Percentiles rank a stretch among this genome's conserved stretches.
Conservation (phyloP, 257 asterid species). For the Vinca minor region DNA sequence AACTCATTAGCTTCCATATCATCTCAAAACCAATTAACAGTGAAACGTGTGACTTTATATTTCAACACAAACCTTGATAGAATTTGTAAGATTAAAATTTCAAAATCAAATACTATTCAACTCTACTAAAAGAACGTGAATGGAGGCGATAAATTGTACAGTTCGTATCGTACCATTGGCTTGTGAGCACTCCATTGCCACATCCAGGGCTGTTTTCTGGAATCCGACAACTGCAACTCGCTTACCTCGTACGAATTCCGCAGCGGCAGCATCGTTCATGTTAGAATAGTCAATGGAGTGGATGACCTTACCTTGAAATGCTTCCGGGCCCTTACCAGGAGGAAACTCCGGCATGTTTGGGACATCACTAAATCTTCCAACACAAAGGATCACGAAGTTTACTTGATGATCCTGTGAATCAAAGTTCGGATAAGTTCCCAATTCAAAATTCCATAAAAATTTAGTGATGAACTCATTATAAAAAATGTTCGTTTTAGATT, state of each 20-base stretch:
- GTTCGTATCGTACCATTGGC: slow-evolving; percentile 32
- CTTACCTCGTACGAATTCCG: slow-evolving; percentile 26
- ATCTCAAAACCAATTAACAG: no score
- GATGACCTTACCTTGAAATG: slow-evolving; percentile 31
- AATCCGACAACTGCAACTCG: slow-evolving; percentile 34
- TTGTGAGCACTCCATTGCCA: slow-evolving; percentile 36
- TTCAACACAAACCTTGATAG: no score
- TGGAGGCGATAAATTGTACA: no score
- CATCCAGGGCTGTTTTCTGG: slow-evolving; percentile 47
- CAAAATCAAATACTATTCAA: no score
- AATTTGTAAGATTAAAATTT: no score
- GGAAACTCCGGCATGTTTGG: slow-evolving; percentile 43
- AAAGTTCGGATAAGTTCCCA: no score
- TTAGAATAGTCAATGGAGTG: slow-evolving; percentile 42
- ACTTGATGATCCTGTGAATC: slow-evolving; percentile 24
- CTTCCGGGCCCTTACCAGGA: slow-evolving; percentile 31
- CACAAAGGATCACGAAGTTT: slow-evolving; percentile 34
- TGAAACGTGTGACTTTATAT: no score
- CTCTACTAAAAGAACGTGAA: no score
- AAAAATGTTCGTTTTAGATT: no score
- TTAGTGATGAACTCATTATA: no score
- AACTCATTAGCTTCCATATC: no score
- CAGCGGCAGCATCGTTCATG: slow-evolving; percentile 28
- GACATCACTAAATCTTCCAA: slow-evolving; percentile 34
- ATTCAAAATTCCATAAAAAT: no score